A percentile compares a stretch with the other conserved stretches of the same genome.
These are phyloP conservation scores for Elsinoe batatas DNA, from an alignment of 2,329 filamentous ascomycete species.

Conservation along the genomic window DNA sequence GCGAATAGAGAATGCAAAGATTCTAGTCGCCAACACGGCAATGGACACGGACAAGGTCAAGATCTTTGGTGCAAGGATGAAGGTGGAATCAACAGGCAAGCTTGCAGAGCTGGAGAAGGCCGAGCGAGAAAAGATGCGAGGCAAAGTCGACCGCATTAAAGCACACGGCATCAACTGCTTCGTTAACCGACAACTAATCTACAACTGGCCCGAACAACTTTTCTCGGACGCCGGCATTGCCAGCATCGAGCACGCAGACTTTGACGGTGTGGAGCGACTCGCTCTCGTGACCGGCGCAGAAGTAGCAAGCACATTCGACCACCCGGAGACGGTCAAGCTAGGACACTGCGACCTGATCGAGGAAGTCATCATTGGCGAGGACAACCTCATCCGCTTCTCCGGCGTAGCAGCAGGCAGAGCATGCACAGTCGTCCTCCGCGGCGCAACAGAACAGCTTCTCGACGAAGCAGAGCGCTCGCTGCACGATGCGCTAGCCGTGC, in stretches of 20 bases:
- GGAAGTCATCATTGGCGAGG: constrained; percentile 96
- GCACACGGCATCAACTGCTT: constrained; percentile 99
- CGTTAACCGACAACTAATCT: constrained; percentile 97
- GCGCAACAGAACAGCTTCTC: constrained; percentile 90
- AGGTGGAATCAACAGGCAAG: constrained; percentile 93
- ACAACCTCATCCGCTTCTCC: constrained; percentile 94
- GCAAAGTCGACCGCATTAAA: constrained; percentile 98
- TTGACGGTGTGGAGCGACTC: constrained; percentile 91
- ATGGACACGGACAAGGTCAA: constrained; percentile 99
- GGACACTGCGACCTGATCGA: constrained; percentile 93
- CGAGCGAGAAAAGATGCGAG: constrained; percentile 98
- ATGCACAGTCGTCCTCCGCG: constrained; percentile 92
- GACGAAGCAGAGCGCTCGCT: constrained; percentile 94
- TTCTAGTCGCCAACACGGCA: constrained; percentile 91
- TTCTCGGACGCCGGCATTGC: constrained; percentile 97
- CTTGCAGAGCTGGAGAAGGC: constrained; percentile 97
- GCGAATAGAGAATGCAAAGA: constrained; percentile 94
- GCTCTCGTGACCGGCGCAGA: constrained; percentile 94
- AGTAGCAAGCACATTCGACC: constrained; percentile 95
- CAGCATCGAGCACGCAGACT: constrained; percentile 98
- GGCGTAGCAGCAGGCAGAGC: constrained; percentile 88
- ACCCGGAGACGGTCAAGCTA: constrained; percentile 93
- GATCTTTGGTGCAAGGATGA: constrained; percentile 94
- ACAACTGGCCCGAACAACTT: constrained; percentile 99
- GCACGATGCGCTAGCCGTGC: constrained; percentile 89